These are phyloP conservation scores for Gossypium anomalum DNA, from an alignment of 345 rosid genomes.

Conservation along the genomic window DNA sequence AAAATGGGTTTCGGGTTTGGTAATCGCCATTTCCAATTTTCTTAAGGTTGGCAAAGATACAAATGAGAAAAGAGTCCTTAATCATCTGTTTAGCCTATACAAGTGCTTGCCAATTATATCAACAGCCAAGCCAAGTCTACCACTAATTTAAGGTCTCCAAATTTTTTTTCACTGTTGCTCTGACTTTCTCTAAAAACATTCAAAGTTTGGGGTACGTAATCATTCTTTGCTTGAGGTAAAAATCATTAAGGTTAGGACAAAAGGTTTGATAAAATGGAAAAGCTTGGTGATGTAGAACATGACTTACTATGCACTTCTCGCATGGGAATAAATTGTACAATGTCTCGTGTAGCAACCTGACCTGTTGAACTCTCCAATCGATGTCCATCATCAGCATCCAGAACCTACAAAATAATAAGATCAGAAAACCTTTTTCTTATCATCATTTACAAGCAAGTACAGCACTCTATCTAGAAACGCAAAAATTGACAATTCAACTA, in stretches of 20 bases:
- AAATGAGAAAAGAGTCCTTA: too few relatives aligned
- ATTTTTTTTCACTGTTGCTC: too few relatives aligned
- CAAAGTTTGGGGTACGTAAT: too few relatives aligned
- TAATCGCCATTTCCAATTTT: too few relatives aligned
- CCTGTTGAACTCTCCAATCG: slow-evolving; percentile 74
- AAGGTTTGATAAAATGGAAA: not conserved
- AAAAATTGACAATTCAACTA: not conserved
- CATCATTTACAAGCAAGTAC: not conserved
- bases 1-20: not conserved
- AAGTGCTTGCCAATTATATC: too few relatives aligned
- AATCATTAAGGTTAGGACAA: not conserved
- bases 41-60: too few relatives aligned
- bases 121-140: too few relatives aligned
- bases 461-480: not conserved
- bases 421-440: not conserved
- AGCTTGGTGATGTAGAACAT: not conserved
- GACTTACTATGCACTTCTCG: slow-evolving; percentile 67
- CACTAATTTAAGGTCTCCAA: too few relatives aligned
- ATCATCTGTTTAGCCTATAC: too few relatives aligned
- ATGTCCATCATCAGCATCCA: slow-evolving; percentile 75
- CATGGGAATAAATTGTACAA: slow-evolving; percentile 87
- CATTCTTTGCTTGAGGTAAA: not conserved
- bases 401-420: slow-evolving; percentile 37
- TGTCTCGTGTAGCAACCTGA: slow-evolving; percentile 76
- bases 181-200: too few relatives aligned